Base-by-base conservation (phyloP, 768 basidiomycete species). In the Daedalea quercina region DNA sequence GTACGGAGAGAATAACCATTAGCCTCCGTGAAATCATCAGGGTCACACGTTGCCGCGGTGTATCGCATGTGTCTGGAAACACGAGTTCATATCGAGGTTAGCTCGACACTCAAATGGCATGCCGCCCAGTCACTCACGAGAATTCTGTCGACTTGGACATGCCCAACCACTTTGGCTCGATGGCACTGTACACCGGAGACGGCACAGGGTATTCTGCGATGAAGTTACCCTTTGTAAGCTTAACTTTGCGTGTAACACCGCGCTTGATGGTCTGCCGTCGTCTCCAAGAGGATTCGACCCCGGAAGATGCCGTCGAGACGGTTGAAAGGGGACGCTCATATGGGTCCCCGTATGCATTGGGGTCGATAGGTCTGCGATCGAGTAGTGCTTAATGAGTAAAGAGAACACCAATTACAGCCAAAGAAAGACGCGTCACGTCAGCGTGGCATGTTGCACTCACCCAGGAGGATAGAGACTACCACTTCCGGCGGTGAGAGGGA, bases 191-290 rank as follows among this genome's bases (percentile, higher is more conserved):
- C 49, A 95, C 82, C 2, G 92, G 86, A 0, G 87, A 85, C 1
- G 93, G 93, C 1, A 94, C 93, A 7, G 82, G 74, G 65, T 94
- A 93, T 61, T 96, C 94, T 28, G 84, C 79, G 69, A 95, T 88
- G 71, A 93, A 95, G 63, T 94, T 89, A 54, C 94, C 94, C 46
- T 92, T 79, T 9, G 92, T 95, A 58, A 97, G 84, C 67, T 90
- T 89, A 73, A 98, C 88, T 65, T 87, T 90, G 62, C 90, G 87
- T n/a, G 92, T 94, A 22, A 93, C 90, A 54, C 91, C 86, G 50
- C 93, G 88, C 65, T 90, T 90, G 70, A 94, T 89, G 28, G 89
- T 92, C 69, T 95, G 92, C 51, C 92, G 85, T 54, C 88, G 82
- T 57, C 78, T 70, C 80, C 80, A 81, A 33, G 68, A 68, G 4